Base-by-base conservation (phyloP, 768 basidiomycete genomes). In the Hemileccinum impolitum region DNA sequence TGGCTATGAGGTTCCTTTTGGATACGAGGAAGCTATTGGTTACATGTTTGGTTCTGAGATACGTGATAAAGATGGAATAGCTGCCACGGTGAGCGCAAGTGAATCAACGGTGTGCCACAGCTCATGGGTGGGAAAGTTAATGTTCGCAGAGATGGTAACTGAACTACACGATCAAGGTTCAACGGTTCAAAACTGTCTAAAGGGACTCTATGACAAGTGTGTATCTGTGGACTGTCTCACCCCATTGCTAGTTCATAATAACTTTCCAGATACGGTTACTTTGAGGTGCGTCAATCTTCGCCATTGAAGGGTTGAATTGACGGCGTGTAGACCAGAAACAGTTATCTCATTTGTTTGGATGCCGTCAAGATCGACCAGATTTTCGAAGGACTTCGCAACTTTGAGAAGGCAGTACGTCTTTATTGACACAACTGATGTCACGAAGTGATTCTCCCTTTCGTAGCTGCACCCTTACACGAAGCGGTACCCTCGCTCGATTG, bases 21-120 rank as follows among this genome's bases (percentile, higher is more conserved):
- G 85, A 10, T 94, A 94, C 59, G 92, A 94, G 61, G 92, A 94
- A 68, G 92, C 93, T 1, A 93, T 94, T 47, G 92, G 92, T 3
- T 94, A 80, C 62, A 93, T 93, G 90, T 83, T 91, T 65, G 88
- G 89, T 23, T 72, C 79, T 13, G 72, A 82, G 23, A 80, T 94
- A 55, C 75, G 87, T 31, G 92, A 94, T 64, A 94, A 94, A 63
- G 92, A 94, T 62, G 92, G 92, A 3, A 80, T 94, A 44, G 79
- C 87, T 43, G 90, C 90, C 6, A 82, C 84, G 19, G 91, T 91
- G 57, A 57, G 52, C n/a, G 11, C 32, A 28, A 31, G 18, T 25
- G 14, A 15, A 43, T 8, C 6, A 17, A 39, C 14, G 28, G 36
- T 18, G 30, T 26, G 36, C 17, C 17, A 17, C 30, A 34, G 17